These are phyloP conservation scores for Mycena galericulata DNA, from an alignment of 768 basidiomycete species.

Conservation along the genomic window DNA sequence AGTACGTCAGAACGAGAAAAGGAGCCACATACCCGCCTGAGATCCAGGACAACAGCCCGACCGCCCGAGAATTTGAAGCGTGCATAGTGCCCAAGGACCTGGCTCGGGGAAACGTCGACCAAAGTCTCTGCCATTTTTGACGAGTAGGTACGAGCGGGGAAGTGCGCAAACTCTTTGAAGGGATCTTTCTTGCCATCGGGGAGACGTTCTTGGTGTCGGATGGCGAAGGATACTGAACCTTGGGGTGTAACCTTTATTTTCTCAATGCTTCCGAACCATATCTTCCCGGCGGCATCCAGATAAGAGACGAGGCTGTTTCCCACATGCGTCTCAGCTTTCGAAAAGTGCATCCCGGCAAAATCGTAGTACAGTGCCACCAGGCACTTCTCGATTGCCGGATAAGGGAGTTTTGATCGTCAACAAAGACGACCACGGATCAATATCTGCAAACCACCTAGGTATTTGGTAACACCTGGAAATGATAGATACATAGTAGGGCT, in stretches of 20 bases:
- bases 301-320: constrained; percentile 19
- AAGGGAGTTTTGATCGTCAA: constrained; percentile 15
- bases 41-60: constrained; percentile 1
- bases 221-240: not conserved
- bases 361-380: constrained; percentile 16
- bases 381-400: constrained; percentile 24
- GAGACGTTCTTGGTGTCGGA: constrained; percentile 5
- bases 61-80: constrained; percentile 15
- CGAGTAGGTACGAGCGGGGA: constrained; percentile 10
- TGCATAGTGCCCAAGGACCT: constrained; percentile 17
- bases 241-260: not conserved
- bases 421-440: constrained; percentile 23
- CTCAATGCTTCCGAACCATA: constrained; percentile 10
- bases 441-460: not conserved
- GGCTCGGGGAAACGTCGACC: constrained; percentile 1
- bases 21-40: not conserved
- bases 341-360: constrained; percentile 1
- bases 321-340: constrained; percentile 5
- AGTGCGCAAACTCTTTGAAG: constrained; percentile 10
- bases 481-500: constrained; percentile 9
- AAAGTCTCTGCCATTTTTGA: not conserved
- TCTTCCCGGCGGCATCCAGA: not conserved
- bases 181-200: constrained; percentile 13
- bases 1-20: not conserved
- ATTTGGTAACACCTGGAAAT: constrained; percentile 1